Conservation (phyloP, 2,329 filamentous ascomycete species). For the Aspergillus aculeatinus region DNA sequence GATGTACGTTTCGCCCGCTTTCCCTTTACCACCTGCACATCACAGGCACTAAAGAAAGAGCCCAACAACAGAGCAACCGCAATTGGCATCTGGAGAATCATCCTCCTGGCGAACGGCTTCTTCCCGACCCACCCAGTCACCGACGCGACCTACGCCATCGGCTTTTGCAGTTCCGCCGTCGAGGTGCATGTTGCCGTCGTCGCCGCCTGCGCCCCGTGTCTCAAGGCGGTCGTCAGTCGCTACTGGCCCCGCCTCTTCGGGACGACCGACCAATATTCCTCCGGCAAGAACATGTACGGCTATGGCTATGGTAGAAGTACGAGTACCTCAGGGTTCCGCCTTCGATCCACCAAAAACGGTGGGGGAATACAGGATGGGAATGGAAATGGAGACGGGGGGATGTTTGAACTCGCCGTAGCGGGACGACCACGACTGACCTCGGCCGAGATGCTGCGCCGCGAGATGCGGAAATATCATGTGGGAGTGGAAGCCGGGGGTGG, state of each 20-base stretch:
- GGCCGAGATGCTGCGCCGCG: not conserved
- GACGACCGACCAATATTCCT: not conserved
- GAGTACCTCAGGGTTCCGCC: too few relatives aligned
- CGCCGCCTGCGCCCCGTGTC: slow-evolving; percentile 29
- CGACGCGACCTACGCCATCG: slow-evolving; percentile 27
- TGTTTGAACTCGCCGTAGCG: not conserved
- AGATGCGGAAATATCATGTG: slow-evolving; percentile 1
- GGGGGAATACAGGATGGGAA: not conserved
- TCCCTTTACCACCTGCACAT: not conserved
- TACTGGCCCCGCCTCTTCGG: not conserved
- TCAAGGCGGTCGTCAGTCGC: slow-evolving; percentile 22
- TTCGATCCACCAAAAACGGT: not conserved
- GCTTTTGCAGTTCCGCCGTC: slow-evolving; percentile 31
- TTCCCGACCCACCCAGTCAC: slow-evolving; percentile 4
- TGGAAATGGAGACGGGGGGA: not conserved
- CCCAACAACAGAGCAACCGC: slow-evolving; percentile 24
- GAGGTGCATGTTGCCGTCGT: slow-evolving; percentile 32
- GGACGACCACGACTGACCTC: not conserved
- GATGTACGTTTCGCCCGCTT: slow-evolving; percentile 20
- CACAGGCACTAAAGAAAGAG: not conserved
- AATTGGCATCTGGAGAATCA: slow-evolving; percentile 30
- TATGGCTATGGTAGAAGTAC: not conserved
- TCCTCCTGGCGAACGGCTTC: slow-evolving; percentile 26
- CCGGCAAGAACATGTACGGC: not conserved
- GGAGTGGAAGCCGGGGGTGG: not conserved